Conservation (phyloP, 169 alveolate species). For the Eimeria acervulina region DNA sequence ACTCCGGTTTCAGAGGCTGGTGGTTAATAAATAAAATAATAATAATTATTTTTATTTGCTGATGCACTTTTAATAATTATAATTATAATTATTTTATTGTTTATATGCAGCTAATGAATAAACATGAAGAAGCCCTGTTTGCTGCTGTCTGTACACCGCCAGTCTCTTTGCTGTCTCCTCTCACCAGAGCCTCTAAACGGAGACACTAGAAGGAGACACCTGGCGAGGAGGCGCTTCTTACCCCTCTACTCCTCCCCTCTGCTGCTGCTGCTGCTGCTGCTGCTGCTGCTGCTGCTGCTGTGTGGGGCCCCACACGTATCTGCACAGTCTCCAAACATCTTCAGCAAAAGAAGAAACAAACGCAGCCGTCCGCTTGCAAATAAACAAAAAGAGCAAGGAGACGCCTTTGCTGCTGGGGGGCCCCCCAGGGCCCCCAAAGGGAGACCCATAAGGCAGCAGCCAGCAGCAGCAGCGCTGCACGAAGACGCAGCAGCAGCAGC, state of each 20-base stretch:
- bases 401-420: not conserved
- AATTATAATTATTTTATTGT: too few relatives aligned
- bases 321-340: not conserved
- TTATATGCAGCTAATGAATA: too few relatives aligned
- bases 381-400: not conserved
- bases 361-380: not conserved
- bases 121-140: not conserved
- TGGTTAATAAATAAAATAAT: too few relatives aligned
- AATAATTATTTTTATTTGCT: too few relatives aligned
- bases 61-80: too few relatives aligned
- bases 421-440: not conserved
- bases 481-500: too few relatives aligned
- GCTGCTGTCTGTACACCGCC: not conserved
- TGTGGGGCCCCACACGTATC: not conserved
- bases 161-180: not conserved
- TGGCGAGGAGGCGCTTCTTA: too few relatives aligned
- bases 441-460: not conserved
- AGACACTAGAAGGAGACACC: too few relatives aligned
- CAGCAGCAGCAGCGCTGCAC: too few relatives aligned
- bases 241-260: not conserved
- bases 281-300: conserved; percentile 8
- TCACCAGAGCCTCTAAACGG: not conserved
- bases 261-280: conserved; percentile 10
- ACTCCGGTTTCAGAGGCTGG: too few relatives aligned
- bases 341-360: not conserved